Base-by-base conservation (phyloP, 73 alveolate species). In the Stentor coeruleus region DNA sequence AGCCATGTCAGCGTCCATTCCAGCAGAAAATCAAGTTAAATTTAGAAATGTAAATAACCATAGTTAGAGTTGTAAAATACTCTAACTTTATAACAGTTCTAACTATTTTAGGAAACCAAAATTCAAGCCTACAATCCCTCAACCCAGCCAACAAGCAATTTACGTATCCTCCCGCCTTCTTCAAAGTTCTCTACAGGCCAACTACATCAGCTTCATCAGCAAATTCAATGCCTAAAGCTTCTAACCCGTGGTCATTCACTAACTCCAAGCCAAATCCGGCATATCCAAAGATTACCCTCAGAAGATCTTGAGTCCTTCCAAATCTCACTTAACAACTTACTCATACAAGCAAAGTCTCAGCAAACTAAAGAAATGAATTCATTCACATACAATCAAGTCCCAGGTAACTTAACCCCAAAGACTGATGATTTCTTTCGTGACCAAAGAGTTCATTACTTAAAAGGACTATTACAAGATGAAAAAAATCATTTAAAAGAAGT, bases 401-500 rank as follows among this genome's bases (percentile, higher is more conserved):
- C 79, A 26, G 79, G 79, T 20, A 33, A 66, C 11, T 11, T 66
- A 20, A 26, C 11, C 49, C 42, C 36, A 28, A 66, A 66, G 37
- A 20, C 79, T 20, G 36, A 28, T 20, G n/a, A 20, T 26, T 66
- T 26, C 37, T 66, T 20, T 31, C 33, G 37, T 2, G 42, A 66
- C 20, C 36, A 28, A 11, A 20, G 79, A 20, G 49, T 66, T 20
- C n/a, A 66, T 14, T 20, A 66, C n/a, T 31, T 66, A 11, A 40
- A 66, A 11, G 40, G 39, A 20, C 79, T 66, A 28, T 20, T 33
- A 26, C n/a, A 20, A 40, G 39, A 66, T 3, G 76, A 59, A 3
- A 81, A 86, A 39, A 39, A 37, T 3, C n/a, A n/a, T n/a, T n/a
- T n/a, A n/a, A 57, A 42, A 38, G 58, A 66, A 59, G 85, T 82